phyloP scores from a whole-genome alignment of 1,284 basidiomycete genomes.

The Ustilago loliicola region DNA sequence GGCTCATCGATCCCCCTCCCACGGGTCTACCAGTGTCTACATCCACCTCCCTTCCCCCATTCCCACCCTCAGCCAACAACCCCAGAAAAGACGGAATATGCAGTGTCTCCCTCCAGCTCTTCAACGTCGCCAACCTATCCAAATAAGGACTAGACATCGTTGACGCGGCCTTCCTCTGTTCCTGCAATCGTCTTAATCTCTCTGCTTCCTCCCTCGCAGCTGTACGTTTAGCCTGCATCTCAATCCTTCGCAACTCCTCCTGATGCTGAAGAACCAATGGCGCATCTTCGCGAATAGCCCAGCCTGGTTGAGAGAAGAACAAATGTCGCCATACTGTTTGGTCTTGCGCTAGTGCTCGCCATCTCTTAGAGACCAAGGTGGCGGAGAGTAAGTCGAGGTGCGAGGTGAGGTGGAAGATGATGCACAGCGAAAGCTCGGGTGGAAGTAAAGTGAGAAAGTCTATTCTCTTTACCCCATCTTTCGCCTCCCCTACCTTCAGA shows the following conservation, averaged over 20 bases:
- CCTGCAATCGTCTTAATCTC: slow-evolving; percentile 16
- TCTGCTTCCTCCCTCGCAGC: slow-evolving; percentile 31
- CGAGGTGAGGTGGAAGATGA: slow-evolving; percentile 33
- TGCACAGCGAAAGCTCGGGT: slow-evolving; percentile 51
- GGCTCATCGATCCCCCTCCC: slow-evolving; percentile 19
- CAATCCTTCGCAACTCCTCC: slow-evolving; percentile 21
- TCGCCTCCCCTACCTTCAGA: background rate
- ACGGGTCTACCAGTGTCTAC: slow-evolving; percentile 23
- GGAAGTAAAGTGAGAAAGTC: slow-evolving; percentile 53
- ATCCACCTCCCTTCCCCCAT: slow-evolving; percentile 16
- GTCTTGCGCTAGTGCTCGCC: slow-evolving; percentile 44
- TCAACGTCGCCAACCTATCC: slow-evolving; percentile 33
- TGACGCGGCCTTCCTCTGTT: slow-evolving; percentile 18
- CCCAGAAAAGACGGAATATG: slow-evolving; percentile 51
- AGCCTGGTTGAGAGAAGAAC: slow-evolving; percentile 50
- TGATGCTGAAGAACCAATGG: slow-evolving; percentile 44
- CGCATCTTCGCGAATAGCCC: slow-evolving; percentile 55
- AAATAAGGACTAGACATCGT: slow-evolving; percentile 24
- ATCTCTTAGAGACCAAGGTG: slow-evolving; percentile 35
- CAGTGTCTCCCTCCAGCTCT: slow-evolving; percentile 48
- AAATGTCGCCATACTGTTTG: slow-evolving; percentile 46
- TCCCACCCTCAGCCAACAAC: slow-evolving; percentile 8
- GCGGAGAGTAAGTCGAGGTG: slow-evolving; percentile 38
- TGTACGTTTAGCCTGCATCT: slow-evolving; percentile 19
- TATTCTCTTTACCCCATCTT: slow-evolving; percentile 9